A percentile compares a stretch with the other conserved stretches of the same genome.
Evolutionary conservation across 768 basidiomycete genomes (phyloP).

Genomic region (Lactarius pseudohatsudake): DNA sequence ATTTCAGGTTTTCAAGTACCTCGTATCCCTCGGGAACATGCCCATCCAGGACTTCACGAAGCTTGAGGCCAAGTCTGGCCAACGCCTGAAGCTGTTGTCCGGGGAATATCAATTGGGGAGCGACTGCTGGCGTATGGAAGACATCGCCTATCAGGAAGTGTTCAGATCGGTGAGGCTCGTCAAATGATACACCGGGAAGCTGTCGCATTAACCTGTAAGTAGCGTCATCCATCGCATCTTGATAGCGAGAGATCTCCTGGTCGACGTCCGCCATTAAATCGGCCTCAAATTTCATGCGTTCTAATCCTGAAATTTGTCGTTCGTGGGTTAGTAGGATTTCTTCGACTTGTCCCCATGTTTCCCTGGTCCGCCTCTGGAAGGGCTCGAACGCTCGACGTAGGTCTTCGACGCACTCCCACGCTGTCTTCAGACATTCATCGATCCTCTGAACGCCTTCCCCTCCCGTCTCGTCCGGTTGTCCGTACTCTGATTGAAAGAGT

Average conservation of each 20-base stretch:
- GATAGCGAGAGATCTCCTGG: background rate
- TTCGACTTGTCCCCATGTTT: too few species aligned
- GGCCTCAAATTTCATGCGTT: too few species aligned
- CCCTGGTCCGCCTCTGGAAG: too few species aligned
- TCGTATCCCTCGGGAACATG: too few species aligned
- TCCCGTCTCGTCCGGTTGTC: background rate
- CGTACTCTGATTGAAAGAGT: background rate
- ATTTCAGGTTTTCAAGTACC: too few species aligned
- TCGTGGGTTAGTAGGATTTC: too few species aligned
- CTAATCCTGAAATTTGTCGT: too few species aligned
- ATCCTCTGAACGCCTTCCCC: background rate
- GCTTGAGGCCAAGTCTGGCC: background rate
- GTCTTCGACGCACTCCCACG: background rate
- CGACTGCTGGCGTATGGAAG: background rate
- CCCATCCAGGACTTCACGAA: too few species aligned
- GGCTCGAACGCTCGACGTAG: conserved; percentile 8
- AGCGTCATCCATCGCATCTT: background rate
- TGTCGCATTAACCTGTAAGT: conserved; percentile 7
- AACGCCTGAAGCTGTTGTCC: background rate
- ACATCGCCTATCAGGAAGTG: background rate
- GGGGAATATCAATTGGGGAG: background rate
- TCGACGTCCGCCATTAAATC: too few species aligned
- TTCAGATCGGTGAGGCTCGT: background rate
- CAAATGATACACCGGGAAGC: conserved; percentile 3
- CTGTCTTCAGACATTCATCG: background rate